Evolutionary conservation across 768 basidiomycete genomes (phyloP), one percentile per base, ranked within the genome.

Genomic region (Candolleomyces eurysporus): DNA sequence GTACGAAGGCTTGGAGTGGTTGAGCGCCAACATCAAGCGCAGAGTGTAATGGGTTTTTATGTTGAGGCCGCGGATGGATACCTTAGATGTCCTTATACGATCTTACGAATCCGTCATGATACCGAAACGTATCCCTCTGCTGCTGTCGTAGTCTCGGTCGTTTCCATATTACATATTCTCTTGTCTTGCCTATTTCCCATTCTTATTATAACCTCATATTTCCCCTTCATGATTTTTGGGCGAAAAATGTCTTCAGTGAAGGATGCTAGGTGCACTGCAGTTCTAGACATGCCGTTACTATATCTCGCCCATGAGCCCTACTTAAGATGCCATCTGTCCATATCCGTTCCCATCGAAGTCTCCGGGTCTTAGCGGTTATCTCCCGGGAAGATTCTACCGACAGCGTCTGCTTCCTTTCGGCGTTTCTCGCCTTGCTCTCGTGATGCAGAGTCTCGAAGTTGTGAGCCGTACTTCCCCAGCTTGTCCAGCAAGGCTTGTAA

Each of bases 1-100:
- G 61, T 98, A 98, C 75, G 96, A 98, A 79, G 96, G 96, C 76
- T 83, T 97, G 68, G 96, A 98, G 80, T 98, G 95, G 96, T 79
- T 94, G 85, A 91, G 89, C 67, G 84, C 86, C 67, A 94, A 94
- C 83, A 90, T 94, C 80, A 92, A 91, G 79, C 88, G 89, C 74
- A 88, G 89, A 75, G 80, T 81, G 78, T 91, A 86, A 86, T 76
- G 66, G 63, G 67, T 67, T 69, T 50, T 70, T 60, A 67, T 36
- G 65, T 68, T 68, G 72, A 72, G 71, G 67, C 71, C 65, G 56
- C 62, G 57, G 67, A 61, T 66, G 73, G 77, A 79, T 82, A 78
- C 74, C 75, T 78, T 80, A 78, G 78, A 76, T 77, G 75, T 80
- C 79, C 76, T 77, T 75, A 73, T 72, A 79, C 73, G 76, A 56